These are phyloP conservation scores for Kockovaella imperatae DNA, from an alignment of 768 basidiomycete genomes.

Conservation along the genomic window DNA sequence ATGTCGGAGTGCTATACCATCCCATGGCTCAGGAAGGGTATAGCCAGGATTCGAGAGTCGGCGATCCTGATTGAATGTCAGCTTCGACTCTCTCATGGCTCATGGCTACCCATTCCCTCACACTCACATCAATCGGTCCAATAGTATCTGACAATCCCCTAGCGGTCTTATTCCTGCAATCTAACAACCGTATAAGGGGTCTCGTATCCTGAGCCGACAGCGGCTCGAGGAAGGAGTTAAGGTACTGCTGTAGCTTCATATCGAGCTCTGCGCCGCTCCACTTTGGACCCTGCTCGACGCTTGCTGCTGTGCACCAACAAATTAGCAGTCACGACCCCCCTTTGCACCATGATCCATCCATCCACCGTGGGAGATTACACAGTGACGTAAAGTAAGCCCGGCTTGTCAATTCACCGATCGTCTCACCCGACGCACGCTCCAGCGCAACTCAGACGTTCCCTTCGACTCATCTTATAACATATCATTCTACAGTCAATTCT, in stretches of 20 bases:
- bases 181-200: slow-evolving; percentile 21
- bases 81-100: neutral
- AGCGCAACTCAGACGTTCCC: neutral
- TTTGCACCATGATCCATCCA: too few relatives aligned
- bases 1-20: slow-evolving; percentile 33
- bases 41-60: slow-evolving; percentile 28
- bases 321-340: too few relatives aligned
- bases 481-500: neutral
- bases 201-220: slow-evolving; percentile 23
- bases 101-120: neutral
- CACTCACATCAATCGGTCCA: slow-evolving; percentile 29
- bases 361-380: too few relatives aligned
- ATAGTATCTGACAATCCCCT: slow-evolving; percentile 32
- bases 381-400: too few relatives aligned
- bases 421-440: neutral
- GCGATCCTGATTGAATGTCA: slow-evolving; percentile 16
- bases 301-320: too few relatives aligned
- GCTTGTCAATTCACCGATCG: too few relatives aligned
- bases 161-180: slow-evolving; percentile 28
- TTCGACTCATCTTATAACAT: neutral
- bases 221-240: slow-evolving; percentile 28
- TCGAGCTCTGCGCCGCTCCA: too few relatives aligned
- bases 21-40: slow-evolving; percentile 36
- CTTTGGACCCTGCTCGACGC: too few relatives aligned
- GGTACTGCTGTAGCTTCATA: slow-evolving; percentile 38